Base-by-base conservation (phyloP, 2,329 filamentous ascomycete genomes). In the Pestalotiopsis sp. region DNA sequence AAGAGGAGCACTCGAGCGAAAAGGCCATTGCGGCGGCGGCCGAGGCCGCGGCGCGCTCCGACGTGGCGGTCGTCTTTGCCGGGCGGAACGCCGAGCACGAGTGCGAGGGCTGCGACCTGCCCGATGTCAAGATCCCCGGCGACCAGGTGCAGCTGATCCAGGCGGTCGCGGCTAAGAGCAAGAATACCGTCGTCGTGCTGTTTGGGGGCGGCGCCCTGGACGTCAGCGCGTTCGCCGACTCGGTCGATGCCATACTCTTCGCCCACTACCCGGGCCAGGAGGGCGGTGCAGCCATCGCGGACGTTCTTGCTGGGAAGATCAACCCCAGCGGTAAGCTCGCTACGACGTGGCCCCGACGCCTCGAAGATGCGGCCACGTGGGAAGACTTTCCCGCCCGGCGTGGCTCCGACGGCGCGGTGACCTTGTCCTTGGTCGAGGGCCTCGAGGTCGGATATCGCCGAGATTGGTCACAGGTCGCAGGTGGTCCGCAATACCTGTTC, bases 41-140 rank as follows among this genome's bases (percentile, higher is more conserved):
- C 3, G 11, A 57, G 27, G 23, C 31, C 13, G 62, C 63, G 3
- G 9, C 14, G 3, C 13, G 7, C 1, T 66, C 64, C 2, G 64
- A 58, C 52, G 52, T 45, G 41, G 52, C 20, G 6, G 36, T 66
- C 45, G 52, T 66, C 27, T 66, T 66, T 36, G 64, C 64, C 27
- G 64, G 64, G 13, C 45, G 64, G 1, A 31, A 66, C 12, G 64
- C 41, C 45, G 41, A 66, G 36, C 52, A 66, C n/a, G 64, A 66
- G 45, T 58, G 23, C 2, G 64, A 66, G 27, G 64, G 64, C n/a
- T 57, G 5, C 25, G 64, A 66, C 36, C 45, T 66, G 20, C 25
- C 12, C n/a, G 14, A 25, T n/a, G n/a, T n/a, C n/a, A n/a, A 36
- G 11, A 66, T 66, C 4, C 64, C 64, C 2, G 27, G 23, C 1